Percentiles rank a stretch among this genome's conserved stretches.
These are phyloP conservation scores for Fallopia convolvulus DNA, from an alignment of 148 eudicot genomes.

Conservation along the genomic window DNA sequence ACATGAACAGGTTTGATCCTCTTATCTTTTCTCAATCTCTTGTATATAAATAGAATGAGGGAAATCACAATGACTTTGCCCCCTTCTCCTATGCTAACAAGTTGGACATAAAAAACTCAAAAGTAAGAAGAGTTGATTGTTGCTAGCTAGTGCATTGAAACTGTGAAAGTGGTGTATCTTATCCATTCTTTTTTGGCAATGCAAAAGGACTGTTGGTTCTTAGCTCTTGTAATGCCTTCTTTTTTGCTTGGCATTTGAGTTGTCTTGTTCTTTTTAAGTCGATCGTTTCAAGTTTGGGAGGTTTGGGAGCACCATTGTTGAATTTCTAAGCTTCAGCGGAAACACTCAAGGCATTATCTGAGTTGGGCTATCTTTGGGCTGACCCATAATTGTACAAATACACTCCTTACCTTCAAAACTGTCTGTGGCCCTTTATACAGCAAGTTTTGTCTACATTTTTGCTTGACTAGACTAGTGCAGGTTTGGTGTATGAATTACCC, in stretches of 20 bases:
- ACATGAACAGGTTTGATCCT: not conserved
- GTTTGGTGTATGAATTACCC: not conserved
- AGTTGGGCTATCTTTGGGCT: not conserved
- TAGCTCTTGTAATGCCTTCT: not conserved
- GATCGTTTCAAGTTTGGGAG: no score
- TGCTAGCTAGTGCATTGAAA: not conserved
- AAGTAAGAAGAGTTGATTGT: not conserved
- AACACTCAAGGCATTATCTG: not conserved
- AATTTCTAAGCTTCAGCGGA: not conserved
- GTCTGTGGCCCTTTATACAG: not conserved
- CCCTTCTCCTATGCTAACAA: slow-evolving; percentile 1
- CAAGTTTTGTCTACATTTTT: no score
- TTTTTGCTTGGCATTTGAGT: not conserved
- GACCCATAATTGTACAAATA: no score
- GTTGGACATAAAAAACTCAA: not conserved
- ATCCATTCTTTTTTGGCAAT: not conserved
- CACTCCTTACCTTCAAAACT: not conserved
- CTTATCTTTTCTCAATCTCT: not conserved
- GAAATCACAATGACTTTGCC: not conserved
- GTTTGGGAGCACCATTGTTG: not conserved
- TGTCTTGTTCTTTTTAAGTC: not conserved
- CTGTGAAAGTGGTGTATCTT: slow-evolving; percentile 5
- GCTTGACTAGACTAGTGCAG: no score
- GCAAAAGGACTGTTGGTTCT: not conserved
- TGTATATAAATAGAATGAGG: slow-evolving; percentile 11